Evolutionary conservation across 2,329 filamentous ascomycete genomes (phyloP), one percentile per base, ranked within the genome.

Genomic region (Neopestalotiopsis sp.): DNA sequence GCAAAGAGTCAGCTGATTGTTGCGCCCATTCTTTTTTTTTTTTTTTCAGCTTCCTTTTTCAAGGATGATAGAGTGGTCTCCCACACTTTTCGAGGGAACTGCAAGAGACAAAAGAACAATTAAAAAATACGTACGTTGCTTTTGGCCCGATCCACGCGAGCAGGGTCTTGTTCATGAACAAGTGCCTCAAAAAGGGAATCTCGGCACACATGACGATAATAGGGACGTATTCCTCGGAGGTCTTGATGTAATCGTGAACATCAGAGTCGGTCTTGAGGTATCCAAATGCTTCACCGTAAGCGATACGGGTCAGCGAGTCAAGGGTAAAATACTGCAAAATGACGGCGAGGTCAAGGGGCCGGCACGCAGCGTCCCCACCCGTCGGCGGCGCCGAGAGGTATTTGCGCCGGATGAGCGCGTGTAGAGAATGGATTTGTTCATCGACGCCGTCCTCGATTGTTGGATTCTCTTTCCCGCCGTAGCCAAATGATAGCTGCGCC

Each of bases 241-340:
- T 81, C 66, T 76, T 73, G 63, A 84, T 80, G 69, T 84, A 85
- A 32, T 78, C 79, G 65, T 83, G 80, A 0, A 81, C 77, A 69
- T 85, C 84, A 12, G 79, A 76, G 71, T 85, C 80, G 0, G 76
- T 73, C 14, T 78, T 76, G 4, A 85, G 72, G 69, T 82, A 82
- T 13, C 84, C 83, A 68, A 85, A 84, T 2, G 78, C 74, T 45
- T 81, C 72, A 13, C 85, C 85, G 24, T 86, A 82, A 1, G 82
- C 83, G 13, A 88, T 70, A 42, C 81, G 80, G 52, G 81, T 84
- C 59, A 88, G 84, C 14, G 85, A 81, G 69, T 88, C 86, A 1
- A 87, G 74, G 0, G 84, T 85, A 67, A 86, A 82, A 75, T 80
- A 86, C 40, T 84, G 81, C 6, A 81, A 78, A 32, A 81, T 80